Evolutionary conservation across 495 filamentous ascomycete genomes (phyloP), one percentile per base, ranked within the genome.

Genomic region (Bombardia bombarda): DNA sequence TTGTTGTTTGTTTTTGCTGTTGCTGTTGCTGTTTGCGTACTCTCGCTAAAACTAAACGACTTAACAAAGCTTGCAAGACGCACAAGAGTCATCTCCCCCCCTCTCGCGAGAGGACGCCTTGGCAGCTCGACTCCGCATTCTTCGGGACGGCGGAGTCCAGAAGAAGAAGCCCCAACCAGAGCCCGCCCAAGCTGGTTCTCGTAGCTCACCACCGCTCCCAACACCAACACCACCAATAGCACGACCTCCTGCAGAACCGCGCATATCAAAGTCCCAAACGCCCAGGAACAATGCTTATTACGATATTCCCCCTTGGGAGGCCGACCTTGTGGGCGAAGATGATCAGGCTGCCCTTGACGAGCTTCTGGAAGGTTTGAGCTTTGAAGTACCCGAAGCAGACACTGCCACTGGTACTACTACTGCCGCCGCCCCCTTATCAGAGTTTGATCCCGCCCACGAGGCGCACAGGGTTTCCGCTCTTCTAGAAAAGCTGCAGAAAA

Each of bases 21-120:
- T n/a, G n/a, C n/a, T n/a, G n/a, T n/a, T n/a, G n/a, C n/a, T n/a
- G n/a, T n/a, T n/a, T n/a, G n/a, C n/a, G n/a, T n/a, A n/a, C n/a
- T n/a, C n/a, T n/a, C n/a, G n/a, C n/a, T n/a, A n/a, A n/a, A n/a
- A n/a, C n/a, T n/a, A n/a, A n/a, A n/a, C n/a, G n/a, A n/a, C n/a
- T n/a, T n/a, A n/a, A n/a, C n/a, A n/a, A n/a, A n/a, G n/a, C n/a
- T n/a, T n/a, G n/a, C n/a, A n/a, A n/a, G n/a, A n/a, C n/a, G n/a
- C n/a, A n/a, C n/a, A n/a, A n/a, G n/a, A n/a, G n/a, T n/a, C n/a
- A n/a, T n/a, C n/a, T n/a, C n/a, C 32, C 51, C 42, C 44, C n/a
- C 22, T 46, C 12, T 65, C 67, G 4, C 55, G 58, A 42, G 68
- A 72, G 45, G 69, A 70, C 52, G 61, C 61, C 20, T 58, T 73